phyloP scores from a whole-genome alignment of 768 basidiomycete species.

The Fomitopsis serialis region DNA sequence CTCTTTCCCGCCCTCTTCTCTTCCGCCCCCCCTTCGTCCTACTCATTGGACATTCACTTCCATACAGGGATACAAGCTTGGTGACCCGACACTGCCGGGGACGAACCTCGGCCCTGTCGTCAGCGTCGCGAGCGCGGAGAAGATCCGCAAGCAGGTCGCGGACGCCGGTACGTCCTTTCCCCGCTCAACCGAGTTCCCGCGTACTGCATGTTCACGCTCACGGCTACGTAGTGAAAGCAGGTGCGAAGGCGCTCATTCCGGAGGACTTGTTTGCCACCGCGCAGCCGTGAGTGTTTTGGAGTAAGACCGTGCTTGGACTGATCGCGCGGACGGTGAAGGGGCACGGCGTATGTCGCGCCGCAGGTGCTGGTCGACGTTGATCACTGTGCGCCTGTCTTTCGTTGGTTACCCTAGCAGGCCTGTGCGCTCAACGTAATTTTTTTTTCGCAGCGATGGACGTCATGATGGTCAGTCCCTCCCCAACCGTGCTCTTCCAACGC shows the following conservation, averaged over 20 bases:
- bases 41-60: background rate
- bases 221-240: slow-evolving; percentile 53
- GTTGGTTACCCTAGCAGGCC: background rate
- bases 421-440: slow-evolving; percentile 1
- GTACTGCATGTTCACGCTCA: no score
- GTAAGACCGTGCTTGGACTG: slow-evolving; percentile 3
- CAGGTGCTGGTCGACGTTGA: slow-evolving; percentile 87
- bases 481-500: background rate
- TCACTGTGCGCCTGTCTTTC: slow-evolving; percentile 55
- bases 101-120: slow-evolving; percentile 93
- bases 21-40: no score
- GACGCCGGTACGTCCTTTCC: slow-evolving; percentile 67
- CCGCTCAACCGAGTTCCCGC: no score
- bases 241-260: slow-evolving; percentile 73
- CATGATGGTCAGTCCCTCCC: slow-evolving; percentile 60
- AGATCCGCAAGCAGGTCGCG: slow-evolving; percentile 80
- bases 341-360: slow-evolving; percentile 84
- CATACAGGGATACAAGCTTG: slow-evolving; percentile 70
- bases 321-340: slow-evolving; percentile 34
- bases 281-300: slow-evolving; percentile 42
- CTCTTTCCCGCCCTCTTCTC: no score
- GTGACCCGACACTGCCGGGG: slow-evolving; percentile 70
- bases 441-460: slow-evolving; percentile 88
- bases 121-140: slow-evolving; percentile 76
- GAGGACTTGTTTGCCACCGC: slow-evolving; percentile 64